Evolutionary conservation across 192 early-diverging fungal genomes (phyloP).

Genomic region (Fimicolochytrium jonesii): DNA sequence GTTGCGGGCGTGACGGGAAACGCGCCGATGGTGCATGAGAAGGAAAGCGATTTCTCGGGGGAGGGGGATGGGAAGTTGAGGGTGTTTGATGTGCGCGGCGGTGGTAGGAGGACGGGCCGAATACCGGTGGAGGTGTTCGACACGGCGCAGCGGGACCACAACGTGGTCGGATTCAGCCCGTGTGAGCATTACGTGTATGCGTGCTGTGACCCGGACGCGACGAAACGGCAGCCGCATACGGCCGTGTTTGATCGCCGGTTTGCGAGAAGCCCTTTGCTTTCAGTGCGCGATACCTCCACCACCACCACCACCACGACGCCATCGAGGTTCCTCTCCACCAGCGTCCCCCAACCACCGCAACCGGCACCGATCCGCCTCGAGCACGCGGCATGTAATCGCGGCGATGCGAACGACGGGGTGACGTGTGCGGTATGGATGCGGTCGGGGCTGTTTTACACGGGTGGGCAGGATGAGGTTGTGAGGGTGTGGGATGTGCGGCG

Average conservation of each 20-base stretch:
- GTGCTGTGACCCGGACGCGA: conserved; percentile 7
- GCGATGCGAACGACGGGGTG: not conserved
- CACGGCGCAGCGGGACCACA: conserved; percentile 9
- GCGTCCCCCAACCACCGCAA: not conserved
- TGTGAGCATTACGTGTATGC: conserved; percentile 9
- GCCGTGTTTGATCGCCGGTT: not conserved
- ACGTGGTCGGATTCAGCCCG: conserved; percentile 6
- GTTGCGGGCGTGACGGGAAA: conserved; percentile 6
- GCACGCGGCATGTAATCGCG: not conserved
- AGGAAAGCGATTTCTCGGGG: not conserved
- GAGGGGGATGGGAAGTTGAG: conserved; percentile 6
- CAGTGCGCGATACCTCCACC: no score
- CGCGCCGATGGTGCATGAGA: not conserved
- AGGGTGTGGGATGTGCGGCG: conserved; percentile 15
- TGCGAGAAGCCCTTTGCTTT: not conserved
- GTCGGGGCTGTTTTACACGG: not conserved
- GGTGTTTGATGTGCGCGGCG: conserved; percentile 3
- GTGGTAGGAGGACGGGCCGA: no score
- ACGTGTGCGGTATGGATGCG: not conserved
- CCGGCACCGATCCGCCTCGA: not conserved
- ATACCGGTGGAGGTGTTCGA: not conserved
- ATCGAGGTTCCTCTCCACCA: not conserved
- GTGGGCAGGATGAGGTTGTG: conserved; percentile 9
- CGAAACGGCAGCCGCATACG: not conserved
- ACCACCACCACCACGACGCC: no score